Conservation (phyloP, 352 stramenopile genomes). For the Phytophthora citrophthora region DNA sequence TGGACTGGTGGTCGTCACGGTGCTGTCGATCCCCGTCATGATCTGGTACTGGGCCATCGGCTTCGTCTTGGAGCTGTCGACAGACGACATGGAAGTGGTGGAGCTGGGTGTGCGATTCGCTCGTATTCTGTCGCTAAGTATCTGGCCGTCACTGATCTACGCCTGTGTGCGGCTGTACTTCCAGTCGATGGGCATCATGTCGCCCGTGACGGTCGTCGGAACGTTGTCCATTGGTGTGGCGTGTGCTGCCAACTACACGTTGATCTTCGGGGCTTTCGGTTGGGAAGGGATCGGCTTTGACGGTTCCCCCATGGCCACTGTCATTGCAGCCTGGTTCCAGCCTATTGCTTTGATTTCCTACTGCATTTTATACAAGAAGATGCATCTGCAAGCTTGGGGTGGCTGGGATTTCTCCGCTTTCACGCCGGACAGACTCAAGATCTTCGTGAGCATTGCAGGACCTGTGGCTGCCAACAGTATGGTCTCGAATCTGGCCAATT, state of each 20-base stretch:
- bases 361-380: conserved; percentile 77
- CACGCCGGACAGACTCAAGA: conserved; percentile 62
- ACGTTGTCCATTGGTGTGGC: conserved; percentile 71
- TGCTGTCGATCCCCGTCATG: conserved; percentile 59
- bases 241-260: conserved; percentile 65
- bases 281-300: conserved; percentile 75
- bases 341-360: conserved; percentile 77
- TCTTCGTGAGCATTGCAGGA: conserved; percentile 71
- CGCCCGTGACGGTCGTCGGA: conserved; percentile 73
- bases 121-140: conserved; percentile 79
- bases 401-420: conserved; percentile 71
- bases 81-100: conserved; percentile 69
- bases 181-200: conserved; percentile 84
- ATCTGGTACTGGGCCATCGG: conserved; percentile 75
- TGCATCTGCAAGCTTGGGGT: conserved; percentile 73
- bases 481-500: conserved; percentile 79
- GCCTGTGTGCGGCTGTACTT: conserved; percentile 84
- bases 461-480: conserved; percentile 71
- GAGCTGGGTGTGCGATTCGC: conserved; percentile 70
- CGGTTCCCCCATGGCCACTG: conserved; percentile 74
- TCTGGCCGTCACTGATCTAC: conserved; percentile 81
- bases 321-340: conserved; percentile 85
- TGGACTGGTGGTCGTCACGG: conserved; percentile 51
- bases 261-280: conserved; percentile 65
- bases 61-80: conserved; percentile 65